Base-by-base conservation (phyloP, 495 filamentous ascomycete genomes). In the Lepraria neglecta region DNA sequence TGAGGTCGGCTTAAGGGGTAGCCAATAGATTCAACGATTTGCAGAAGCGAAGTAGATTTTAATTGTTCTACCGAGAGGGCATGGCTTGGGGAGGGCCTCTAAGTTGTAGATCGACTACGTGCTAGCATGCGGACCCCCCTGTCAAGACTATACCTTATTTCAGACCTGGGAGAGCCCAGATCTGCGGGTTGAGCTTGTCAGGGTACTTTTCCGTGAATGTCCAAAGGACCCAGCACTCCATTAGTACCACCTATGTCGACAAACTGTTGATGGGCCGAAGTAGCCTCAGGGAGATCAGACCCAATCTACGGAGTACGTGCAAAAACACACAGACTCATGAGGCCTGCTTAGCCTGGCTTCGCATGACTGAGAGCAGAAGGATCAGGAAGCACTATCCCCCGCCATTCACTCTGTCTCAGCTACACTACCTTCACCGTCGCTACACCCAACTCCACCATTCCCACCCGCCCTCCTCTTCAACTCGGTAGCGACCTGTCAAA, bases 281-380 rank as follows among this genome's bases (percentile, higher is more conserved):
- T 52, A 28, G 27, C 48, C 48, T 33, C 14, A 52, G 48, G 48
- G 48, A 52, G 48, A 52, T 52, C 48, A 52, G 48, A 52, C 48
- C 48, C 31, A 24, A 52, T 52, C 28, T 33, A 52, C 48, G 28
- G 28, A 27, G 46, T 28, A 52, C 27, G 28, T 31, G 15, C 48
- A 9, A 15, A 24, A 15, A 31, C 6, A 52, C 17, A n/a, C 31
- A 31, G 0, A 52, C 14, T 9, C 28, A 31, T 15, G 48, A 52
- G 31, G 28, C 48, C 28, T 52, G 35, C 48, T 52, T 52, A 52
- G 24, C 48, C 48, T 52, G 7, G 12, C 31, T 31, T 52, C 28
- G 48, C 48, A 31, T 52, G 48, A 52, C 35, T 38, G 35, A 38
- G 31, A 52, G 15, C 48, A 31, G 48, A 33, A 52, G 48, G 48